Conservation (phyloP, 768 basidiomycete genomes). For the Pisolithus orientalis region DNA sequence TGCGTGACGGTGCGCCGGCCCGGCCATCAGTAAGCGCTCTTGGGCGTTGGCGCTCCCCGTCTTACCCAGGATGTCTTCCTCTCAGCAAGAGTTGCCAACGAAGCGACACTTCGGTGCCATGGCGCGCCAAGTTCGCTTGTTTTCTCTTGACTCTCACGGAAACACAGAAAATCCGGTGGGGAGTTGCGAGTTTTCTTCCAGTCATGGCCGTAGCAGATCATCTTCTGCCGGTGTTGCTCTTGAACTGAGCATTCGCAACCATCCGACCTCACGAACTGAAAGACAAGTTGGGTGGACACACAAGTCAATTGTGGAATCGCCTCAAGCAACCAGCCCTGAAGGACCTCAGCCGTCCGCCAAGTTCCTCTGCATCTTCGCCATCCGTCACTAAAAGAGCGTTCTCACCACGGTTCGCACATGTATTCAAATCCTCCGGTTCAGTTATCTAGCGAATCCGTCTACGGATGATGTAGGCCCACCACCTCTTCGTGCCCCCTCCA, state of each 20-base stretch:
- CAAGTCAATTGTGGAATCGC: slow-evolving; percentile 5
- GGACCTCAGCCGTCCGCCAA: neutral
- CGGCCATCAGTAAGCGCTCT: too few relatives aligned
- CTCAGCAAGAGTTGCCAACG: neutral
- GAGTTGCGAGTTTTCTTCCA: neutral
- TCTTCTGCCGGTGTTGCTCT: neutral
- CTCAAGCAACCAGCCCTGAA: neutral
- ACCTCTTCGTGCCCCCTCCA: slow-evolving; percentile 25
- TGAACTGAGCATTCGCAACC: neutral
- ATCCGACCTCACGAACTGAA: neutral
- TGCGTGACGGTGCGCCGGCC: too few relatives aligned
- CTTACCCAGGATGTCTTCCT: neutral
- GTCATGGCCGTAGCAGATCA: neutral
- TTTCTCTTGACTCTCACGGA: slow-evolving; percentile 21
- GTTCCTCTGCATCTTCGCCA: neutral
- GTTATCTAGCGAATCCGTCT: neutral
- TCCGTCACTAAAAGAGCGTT: slow-evolving; percentile 5
- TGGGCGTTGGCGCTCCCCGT: too few relatives aligned
- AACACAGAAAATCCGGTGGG: slow-evolving; percentile 5
- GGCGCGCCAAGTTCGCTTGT: slow-evolving; percentile 11
- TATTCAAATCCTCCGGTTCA: slow-evolving; percentile 2
- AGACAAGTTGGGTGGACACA: slow-evolving; percentile 1
- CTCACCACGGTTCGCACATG: slow-evolving; percentile 5
- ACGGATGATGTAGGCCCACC: neutral
- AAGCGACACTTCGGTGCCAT: neutral